Conservation (phyloP, 345 rosid species). For the Punica granatum region DNA sequence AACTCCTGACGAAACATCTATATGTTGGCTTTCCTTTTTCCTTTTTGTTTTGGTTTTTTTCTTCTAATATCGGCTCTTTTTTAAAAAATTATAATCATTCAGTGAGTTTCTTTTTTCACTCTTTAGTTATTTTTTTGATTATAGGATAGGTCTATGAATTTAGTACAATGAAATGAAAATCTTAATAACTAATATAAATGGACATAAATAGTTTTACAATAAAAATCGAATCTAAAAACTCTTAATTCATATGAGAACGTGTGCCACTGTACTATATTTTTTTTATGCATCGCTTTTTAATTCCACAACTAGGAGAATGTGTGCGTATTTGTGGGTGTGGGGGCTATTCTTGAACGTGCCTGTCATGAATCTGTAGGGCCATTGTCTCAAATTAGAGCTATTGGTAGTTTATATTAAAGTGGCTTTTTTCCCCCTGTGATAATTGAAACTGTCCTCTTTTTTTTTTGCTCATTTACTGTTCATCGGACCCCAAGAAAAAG, state of each 20-base stretch:
- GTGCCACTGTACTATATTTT: too few species aligned
- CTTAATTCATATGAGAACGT: too few species aligned
- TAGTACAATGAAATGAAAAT: too few species aligned
- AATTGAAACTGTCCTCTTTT: background rate
- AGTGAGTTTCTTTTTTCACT: conserved; percentile 19
- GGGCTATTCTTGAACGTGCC: conserved; percentile 42
- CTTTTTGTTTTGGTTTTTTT: conserved; percentile 10
- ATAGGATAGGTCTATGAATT: too few species aligned
- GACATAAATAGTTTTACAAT: too few species aligned
- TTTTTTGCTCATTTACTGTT: background rate
- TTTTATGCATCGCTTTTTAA: too few species aligned
- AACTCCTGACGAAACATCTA: conserved; percentile 2
- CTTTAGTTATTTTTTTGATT: too few species aligned
- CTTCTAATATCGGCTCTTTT: conserved; percentile 15
- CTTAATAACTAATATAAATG: too few species aligned
- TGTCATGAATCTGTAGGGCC: conserved; percentile 49
- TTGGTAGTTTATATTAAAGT: conserved; percentile 9
- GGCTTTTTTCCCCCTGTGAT: background rate
- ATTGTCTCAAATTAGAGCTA: background rate
- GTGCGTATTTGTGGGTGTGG: conserved; percentile 23
- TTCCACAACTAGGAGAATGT: conserved; percentile 6
- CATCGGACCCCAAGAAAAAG: background rate
- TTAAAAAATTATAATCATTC: background rate
- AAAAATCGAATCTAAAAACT: too few species aligned
- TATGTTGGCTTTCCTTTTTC: conserved; percentile 12